phyloP scores from a whole-genome alignment of 2,329 filamentous ascomycete species.

The Xylaria digitata region DNA sequence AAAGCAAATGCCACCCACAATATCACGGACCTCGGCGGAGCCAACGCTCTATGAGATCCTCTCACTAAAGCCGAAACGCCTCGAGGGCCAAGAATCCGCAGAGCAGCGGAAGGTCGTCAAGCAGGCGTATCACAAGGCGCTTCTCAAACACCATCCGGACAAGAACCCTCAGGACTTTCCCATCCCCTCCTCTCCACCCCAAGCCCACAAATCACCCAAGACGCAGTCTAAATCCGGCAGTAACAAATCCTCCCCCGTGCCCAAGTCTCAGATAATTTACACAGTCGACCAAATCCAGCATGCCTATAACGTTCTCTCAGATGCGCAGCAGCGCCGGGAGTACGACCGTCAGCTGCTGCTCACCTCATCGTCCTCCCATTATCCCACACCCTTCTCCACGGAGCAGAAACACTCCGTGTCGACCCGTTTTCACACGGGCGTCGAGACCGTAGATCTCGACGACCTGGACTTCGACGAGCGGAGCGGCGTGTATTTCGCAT shows the following conservation, averaged over 20 bases:
- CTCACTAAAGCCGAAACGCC: conserved; percentile 61
- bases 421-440: conserved; percentile 58
- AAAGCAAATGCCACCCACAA: conserved; percentile 44
- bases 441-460: conserved; percentile 74
- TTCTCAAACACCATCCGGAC: conserved; percentile 75
- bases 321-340: conserved; percentile 58
- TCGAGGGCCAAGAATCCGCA: conserved; percentile 58
- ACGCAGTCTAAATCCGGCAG: conserved; percentile 22
- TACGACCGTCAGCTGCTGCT: conserved; percentile 65
- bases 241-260: conserved; percentile 35
- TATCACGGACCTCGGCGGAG: conserved; percentile 47
- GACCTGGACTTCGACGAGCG: conserved; percentile 67
- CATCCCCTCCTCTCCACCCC: conserved; percentile 28
- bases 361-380: conserved; percentile 15
- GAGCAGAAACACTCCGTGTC: conserved; percentile 39
- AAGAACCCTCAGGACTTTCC: conserved; percentile 53
- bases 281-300: conserved; percentile 73
- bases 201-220: conserved; percentile 21
- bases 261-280: conserved; percentile 50
- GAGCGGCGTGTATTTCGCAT: conserved; percentile 63
- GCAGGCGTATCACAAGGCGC: conserved; percentile 71
- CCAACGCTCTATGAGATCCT: conserved; percentile 72
- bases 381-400: conserved; percentile 19
- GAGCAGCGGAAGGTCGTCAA: conserved; percentile 62
- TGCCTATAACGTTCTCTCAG: conserved; percentile 68